Evolutionary conservation across 257 asterid species (phyloP), one percentile per base, ranked within the genome.

Genomic region (Perilla frutescens): DNA sequence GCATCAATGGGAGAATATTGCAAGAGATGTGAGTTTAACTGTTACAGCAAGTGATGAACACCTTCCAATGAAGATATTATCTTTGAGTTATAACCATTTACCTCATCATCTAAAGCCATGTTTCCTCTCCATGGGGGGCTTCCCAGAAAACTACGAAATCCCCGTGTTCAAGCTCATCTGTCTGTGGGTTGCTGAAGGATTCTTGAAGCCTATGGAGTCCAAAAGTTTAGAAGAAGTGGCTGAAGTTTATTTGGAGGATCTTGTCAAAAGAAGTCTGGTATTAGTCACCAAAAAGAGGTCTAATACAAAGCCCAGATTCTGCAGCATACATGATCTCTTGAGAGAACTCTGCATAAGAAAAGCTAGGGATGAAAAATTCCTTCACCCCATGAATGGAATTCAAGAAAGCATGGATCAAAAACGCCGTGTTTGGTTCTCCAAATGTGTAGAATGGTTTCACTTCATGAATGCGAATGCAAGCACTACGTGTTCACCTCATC

Each of bases 111-210:
- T 78, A 0, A 78, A 67, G 40, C 71, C 78, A 1, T 72, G 78
- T 20, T 77, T 77, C 66, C 69, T 77, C 14, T 72, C 75, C 75
- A 56, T 78, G 61, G 78, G 75, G 1, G 60, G 58, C 11, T 78
- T 72, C 39, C 82, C 82, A 0, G 82, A 78, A 60, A 78, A 78
- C 73, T 78, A 78, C 10, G 72, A 67, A 50, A 72, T 78, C 45
- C 82, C 82, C 0, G 82, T 72, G 2, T 71, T 72, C 10, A 41
- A 64, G 7, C 77, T 77, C 51, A 40, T 71, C 50, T 41, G 36
- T 13, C 3, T 72, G 34, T 77, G 81, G 81, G 66, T 77, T 11
- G 81, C 81, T 0, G 81, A 77, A 59, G 81, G 81, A 7, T 77
- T 77, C 34, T 62, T 77, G 29, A 71, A 48, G 26, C 60, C 71